A percentile compares a stretch with the other conserved stretches of the same genome.
These are phyloP conservation scores for Petunia secreta DNA, from an alignment of 257 asterid species.

Conservation along the genomic window DNA sequence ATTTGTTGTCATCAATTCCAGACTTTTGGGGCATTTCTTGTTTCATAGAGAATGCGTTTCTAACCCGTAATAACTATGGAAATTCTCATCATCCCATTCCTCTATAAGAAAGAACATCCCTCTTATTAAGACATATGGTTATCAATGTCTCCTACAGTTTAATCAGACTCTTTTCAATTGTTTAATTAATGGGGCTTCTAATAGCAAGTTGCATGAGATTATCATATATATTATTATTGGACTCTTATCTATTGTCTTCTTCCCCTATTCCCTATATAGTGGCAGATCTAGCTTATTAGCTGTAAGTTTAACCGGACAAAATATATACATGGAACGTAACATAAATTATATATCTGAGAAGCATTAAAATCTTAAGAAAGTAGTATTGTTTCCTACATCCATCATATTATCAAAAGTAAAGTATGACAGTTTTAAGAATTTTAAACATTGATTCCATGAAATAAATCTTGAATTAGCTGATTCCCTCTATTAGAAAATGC, in stretches of 20 bases:
- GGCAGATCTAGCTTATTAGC: too few species aligned
- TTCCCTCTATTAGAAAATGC: too few species aligned
- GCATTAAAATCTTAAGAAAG: too few species aligned
- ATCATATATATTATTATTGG: not conserved
- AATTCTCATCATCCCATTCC: conserved; percentile 29
- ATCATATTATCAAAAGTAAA: too few species aligned
- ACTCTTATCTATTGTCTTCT: not conserved
- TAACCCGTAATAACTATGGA: conserved; percentile 36
- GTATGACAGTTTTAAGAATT: too few species aligned
- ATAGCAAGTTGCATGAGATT: conserved; percentile 16
- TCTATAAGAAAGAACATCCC: conserved; percentile 17
- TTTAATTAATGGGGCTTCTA: not conserved
- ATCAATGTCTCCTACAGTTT: not conserved
- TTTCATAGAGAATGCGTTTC: conserved; percentile 35
- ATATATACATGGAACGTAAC: too few species aligned
- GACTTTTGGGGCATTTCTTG: conserved; percentile 26
- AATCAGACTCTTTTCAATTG: not conserved
- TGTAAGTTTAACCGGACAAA: too few species aligned
- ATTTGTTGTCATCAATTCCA: conserved; percentile 10
- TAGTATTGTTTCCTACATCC: too few species aligned
- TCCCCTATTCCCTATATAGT: too few species aligned
- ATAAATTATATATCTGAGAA: too few species aligned
- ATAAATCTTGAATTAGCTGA: too few species aligned
- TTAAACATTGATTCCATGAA: too few species aligned
- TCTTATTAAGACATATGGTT: conserved; percentile 8